phyloP scores from a whole-genome alignment of 176 grass and related monocot species.

The Melocanna baccifera region DNA sequence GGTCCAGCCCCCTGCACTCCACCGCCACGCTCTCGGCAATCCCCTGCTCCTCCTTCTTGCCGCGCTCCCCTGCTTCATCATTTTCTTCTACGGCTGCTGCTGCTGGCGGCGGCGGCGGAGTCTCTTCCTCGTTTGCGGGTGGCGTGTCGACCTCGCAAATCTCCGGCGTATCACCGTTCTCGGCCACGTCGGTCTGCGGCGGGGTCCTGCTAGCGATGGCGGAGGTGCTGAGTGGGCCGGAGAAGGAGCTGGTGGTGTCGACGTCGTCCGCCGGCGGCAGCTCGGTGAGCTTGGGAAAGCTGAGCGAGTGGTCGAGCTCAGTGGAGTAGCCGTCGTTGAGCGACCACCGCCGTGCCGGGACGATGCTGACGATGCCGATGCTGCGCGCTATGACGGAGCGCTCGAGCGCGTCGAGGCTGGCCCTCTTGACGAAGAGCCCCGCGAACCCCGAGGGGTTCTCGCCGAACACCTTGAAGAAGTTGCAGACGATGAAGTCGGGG shows the following conservation, averaged over 20 bases:
- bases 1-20: constrained; percentile 78
- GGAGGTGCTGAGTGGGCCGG: constrained; percentile 50
- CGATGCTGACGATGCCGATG: constrained; percentile 79
- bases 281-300: constrained; percentile 32
- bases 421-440: constrained; percentile 66
- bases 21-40: constrained; percentile 42
- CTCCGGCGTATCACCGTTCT: constrained; percentile 21
- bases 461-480: constrained; percentile 93
- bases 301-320: constrained; percentile 50
- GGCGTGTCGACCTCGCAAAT: constrained; percentile 29
- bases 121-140: background rate
- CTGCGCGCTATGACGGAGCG: constrained; percentile 73
- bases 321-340: constrained; percentile 56
- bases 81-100: background rate
- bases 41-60: constrained; percentile 12
- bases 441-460: constrained; percentile 88
- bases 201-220: background rate
- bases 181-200: background rate
- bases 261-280: constrained; percentile 31
- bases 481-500: constrained; percentile 92
- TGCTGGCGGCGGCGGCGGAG: background rate
- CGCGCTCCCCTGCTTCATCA: background rate
- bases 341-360: constrained; percentile 65
- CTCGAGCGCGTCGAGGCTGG: constrained; percentile 60
- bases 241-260: constrained; percentile 66